Percentiles rank a stretch among this genome's conserved stretches.
phyloP scores from a whole-genome alignment of 2,329 filamentous ascomycete genomes.

The Aspergillus unguis region DNA sequence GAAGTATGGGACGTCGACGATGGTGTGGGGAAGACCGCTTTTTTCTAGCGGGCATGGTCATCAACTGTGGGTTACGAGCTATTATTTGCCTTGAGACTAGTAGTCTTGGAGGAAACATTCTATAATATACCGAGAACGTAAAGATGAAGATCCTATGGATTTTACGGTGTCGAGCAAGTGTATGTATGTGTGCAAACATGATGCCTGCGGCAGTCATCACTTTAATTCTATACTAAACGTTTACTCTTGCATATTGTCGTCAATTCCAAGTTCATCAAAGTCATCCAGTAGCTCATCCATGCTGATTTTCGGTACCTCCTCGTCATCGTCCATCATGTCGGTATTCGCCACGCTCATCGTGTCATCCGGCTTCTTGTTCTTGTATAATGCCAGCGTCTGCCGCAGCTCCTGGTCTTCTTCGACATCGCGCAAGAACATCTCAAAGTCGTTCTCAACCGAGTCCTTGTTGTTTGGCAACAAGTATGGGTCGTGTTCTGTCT shows the following conservation, averaged over 20 bases:
- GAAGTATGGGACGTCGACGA: not conserved
- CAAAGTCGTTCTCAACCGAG: conserved; percentile 87
- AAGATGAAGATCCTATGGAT: too few relatives aligned
- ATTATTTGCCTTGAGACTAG: too few relatives aligned
- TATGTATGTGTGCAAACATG: not conserved
- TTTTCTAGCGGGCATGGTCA: not conserved
- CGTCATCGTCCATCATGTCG: conserved; percentile 59
- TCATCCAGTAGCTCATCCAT: conserved; percentile 86
- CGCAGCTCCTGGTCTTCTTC: conserved; percentile 92
- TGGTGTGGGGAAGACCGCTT: not conserved
- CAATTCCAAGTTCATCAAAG: conserved; percentile 82
- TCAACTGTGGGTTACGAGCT: too few relatives aligned
- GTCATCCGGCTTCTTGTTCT: conserved; percentile 52
- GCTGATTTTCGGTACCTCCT: conserved; percentile 65
- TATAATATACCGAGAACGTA: too few relatives aligned
- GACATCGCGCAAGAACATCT: conserved; percentile 94
- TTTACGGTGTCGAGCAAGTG: not conserved
- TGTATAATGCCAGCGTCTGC: conserved; percentile 81
- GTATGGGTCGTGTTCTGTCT: conserved; percentile 75
- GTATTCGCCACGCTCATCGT: conserved; percentile 42
- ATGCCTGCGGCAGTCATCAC: not conserved
- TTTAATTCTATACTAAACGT: not conserved
- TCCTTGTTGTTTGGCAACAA: conserved; percentile 64
- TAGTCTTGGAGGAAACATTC: too few relatives aligned
- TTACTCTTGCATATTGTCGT: conserved; percentile 30